Base-by-base conservation (phyloP, 495 filamentous ascomycete species). In the Talaromyces borbonicus region DNA sequence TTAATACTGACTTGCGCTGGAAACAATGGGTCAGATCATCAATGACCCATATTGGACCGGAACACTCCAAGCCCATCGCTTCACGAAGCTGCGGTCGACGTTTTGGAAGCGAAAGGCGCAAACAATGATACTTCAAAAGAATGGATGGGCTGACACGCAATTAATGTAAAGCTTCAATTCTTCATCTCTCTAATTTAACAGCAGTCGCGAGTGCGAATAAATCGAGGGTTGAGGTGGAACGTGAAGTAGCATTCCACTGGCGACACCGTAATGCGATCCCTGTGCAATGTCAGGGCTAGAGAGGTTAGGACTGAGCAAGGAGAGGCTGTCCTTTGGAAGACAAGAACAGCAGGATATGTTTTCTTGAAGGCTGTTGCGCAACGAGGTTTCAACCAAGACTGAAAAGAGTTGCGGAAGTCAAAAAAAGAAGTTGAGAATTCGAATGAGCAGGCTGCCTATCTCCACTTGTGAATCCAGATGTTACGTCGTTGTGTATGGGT, bases 21-120 rank as follows among this genome's bases (percentile, higher is more conserved):
- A 98, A 90, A 66, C 93, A 97, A 42, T 60, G 67, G 8, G 84
- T 83, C 59, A 98, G 83, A 66, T 98, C 93, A 66, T 98, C 92
- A 49, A 74, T 66, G 54, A 70, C 75, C 92, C 92, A 98, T 55
- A 88, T 69, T 37, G 87, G 85, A 61, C 79, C 79, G 54, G 75
- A 60, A 63, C 92, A 98, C 55, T 78, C 74, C 60, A 79, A 80
- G 58, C 90, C 84, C 80, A 83, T 80, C 22, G n/a, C 47, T 49
- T 4, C 35, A 51, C 27, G 42, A 16, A 44, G n/a, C 18, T 18
- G 25, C 29, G 26, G 41, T 18, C 8, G 41, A 22, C 6, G 11
- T 19, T 40, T 19, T 20, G 40, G 49, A 42, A 39, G 31, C 50
- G 49, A 40, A 48, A 48, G 46, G 39, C 46, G 23, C 39, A 38